A percentile compares a stretch with the other conserved stretches of the same genome.
Conservation (phyloP, 192 early-diverging fungal species). For the Rhizoclosmatium globosum region DNA sequence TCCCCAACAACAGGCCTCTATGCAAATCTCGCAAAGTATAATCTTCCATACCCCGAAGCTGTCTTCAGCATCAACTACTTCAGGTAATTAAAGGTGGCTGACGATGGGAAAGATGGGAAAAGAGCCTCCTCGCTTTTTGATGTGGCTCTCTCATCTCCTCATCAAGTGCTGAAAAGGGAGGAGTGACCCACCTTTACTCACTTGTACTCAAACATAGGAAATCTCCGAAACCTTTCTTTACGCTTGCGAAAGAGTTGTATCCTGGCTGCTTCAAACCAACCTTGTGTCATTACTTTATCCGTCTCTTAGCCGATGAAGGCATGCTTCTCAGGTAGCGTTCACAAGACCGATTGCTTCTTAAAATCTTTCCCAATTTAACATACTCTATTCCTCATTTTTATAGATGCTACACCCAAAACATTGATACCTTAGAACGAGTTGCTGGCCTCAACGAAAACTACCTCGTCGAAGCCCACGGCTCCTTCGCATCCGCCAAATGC, state of each 20-base stretch:
- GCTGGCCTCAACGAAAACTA: conserved; percentile 72
- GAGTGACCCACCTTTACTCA: not conserved
- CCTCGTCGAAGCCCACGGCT: conserved; percentile 95
- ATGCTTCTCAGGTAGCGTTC: conserved; percentile 69
- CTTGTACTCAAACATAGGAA: conserved; percentile 4
- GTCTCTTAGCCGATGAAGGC: conserved; percentile 75
- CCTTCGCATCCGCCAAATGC: conserved; percentile 86
- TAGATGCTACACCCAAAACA: conserved; percentile 91
- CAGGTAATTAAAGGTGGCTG: conserved; percentile 31
- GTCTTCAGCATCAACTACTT: conserved; percentile 97
- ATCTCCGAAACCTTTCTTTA: conserved; percentile 89
- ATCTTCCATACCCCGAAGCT: conserved; percentile 92
- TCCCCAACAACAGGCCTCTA: conserved; percentile 87
- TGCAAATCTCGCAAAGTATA: conserved; percentile 85
- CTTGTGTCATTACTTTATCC: conserved; percentile 88
- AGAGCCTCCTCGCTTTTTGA: not conserved
- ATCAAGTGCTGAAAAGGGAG: not conserved
- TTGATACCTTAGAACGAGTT: conserved; percentile 91
- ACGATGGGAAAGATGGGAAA: not conserved
- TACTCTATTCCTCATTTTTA: not conserved
- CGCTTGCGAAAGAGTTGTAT: conserved; percentile 90
- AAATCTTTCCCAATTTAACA: not conserved
- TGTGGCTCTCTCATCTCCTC: not conserved
- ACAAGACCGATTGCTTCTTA: not conserved
- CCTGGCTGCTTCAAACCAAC: conserved; percentile 83